Base-by-base conservation (phyloP, 192 early-diverging fungal genomes). In the Spizellomyces sp. region DNA sequence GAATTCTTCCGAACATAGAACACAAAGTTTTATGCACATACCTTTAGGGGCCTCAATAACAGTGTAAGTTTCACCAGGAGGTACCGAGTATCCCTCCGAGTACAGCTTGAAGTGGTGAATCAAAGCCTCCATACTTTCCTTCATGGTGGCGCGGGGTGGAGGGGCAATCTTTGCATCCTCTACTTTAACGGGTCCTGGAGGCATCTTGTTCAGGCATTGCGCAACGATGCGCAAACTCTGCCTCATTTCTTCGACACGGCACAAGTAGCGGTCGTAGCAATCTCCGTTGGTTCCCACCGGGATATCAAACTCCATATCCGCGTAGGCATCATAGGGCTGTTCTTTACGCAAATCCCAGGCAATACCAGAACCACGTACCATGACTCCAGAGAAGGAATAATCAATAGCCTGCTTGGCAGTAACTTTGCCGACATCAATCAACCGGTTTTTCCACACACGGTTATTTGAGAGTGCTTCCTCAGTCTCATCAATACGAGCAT, bases 31-130 rank as follows among this genome's bases (percentile, higher is more conserved):
- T 4, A 41, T 17, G 9, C n/a, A 62, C 69, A 9, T 64, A 72
- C 70, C 97, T 87, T 99, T 99, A 64, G 97, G 97, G 7, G 95
- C 95, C 79, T 99, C 97, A 75, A 98, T 91, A 9, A 89, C 94
- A 19, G 94, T 95, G 84, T 99, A 99, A 6, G 96, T 97, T 83
- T 99, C 97, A 46, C 97, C 97, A 44, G 93, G 80, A 21, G 97
- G 97, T 36, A 99, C 97, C 50, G 94, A 89, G 85, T 90, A 99
- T 47, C 97, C 97, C 83, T 99, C 97, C n/a, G 93, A 95, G 82
- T 94, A 99, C 43, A 98, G 84, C 84, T 99, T 99, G 81, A 99
- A 99, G 83, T 99, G 97, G 78, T 96, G 95, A 70, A 99, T 99
- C 60, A 99, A 81, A 6, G 95, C 94, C 80, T 99, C 97, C 97